Evolutionary conservation across 176 grass and related monocot species (phyloP).

Genomic region (Juncus inflexus): DNA sequence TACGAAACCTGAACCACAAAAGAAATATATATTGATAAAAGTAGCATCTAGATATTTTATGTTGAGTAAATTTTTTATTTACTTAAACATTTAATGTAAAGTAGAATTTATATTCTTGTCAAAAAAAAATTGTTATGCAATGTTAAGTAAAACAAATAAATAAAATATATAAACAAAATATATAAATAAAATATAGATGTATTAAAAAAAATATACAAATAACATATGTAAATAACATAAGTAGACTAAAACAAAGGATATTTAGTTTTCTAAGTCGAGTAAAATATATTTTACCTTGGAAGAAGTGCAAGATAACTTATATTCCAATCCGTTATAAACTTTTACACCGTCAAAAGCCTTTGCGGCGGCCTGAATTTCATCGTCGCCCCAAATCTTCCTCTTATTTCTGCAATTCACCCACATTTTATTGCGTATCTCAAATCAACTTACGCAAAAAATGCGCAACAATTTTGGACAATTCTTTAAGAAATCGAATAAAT

Average conservation of each 20-base stretch:
- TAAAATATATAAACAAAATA: background rate
- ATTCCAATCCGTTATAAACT: constrained; percentile 87
- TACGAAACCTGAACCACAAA: constrained; percentile 65
- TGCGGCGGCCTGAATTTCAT: constrained; percentile 42
- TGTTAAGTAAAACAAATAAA: too few relatives aligned
- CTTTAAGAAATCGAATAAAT: background rate
- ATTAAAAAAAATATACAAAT: background rate
- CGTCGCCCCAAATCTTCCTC: constrained; percentile 45
- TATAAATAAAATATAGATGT: background rate
- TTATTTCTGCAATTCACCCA: constrained; percentile 63
- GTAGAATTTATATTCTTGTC: too few relatives aligned
- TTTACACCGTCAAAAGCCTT: constrained; percentile 54
- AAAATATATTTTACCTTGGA: constrained; percentile 57
- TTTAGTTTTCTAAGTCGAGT: background rate
- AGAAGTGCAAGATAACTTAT: constrained; percentile 93
- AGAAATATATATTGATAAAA: too few relatives aligned
- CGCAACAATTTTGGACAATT: background rate
- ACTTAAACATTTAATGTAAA: too few relatives aligned
- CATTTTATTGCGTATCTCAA: background rate
- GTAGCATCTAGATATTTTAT: too few relatives aligned
- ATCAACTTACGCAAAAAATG: background rate
- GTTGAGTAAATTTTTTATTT: too few relatives aligned
- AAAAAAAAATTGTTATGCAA: too few relatives aligned
- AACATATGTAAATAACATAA: background rate
- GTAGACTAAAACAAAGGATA: too few relatives aligned